Evolutionary conservation across 2,329 filamentous ascomycete species (phyloP), one percentile per base, ranked within the genome.

Genomic region (Beauveria medogensis): DNA sequence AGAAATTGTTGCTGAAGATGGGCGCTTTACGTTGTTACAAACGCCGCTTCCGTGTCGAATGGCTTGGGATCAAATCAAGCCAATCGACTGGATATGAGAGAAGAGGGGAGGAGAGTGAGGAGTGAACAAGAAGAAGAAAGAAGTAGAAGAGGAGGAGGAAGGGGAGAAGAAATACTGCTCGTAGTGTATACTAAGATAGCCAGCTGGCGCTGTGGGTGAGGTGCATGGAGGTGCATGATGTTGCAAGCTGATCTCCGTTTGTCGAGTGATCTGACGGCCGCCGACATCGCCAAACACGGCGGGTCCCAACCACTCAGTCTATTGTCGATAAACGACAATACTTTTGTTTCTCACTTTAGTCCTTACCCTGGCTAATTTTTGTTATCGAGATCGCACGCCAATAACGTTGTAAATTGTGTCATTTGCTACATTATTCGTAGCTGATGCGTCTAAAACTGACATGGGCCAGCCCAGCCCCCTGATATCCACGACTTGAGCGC

Each of bases 361-460:
- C 10, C 18, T 12, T 24, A 24, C 1, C 41, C 6, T n/a, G 5
- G 4, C 1, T 9, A 3, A 40, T 0, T 5, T 41, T 20, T 1
- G 14, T 2, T 16, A 26, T 28, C 28, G 48, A 54, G 3, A 54
- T 47, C 40, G 50, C 50, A 47, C 20, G 14, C 12, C 20, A 16
- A 9, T 10, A 7, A 10, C 4, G n/a, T 34, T 59, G n/a, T 37
- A 20, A 30, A 40, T 53, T 53, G 41, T 59, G 57, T 34, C 48
- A 55, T 60, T 60, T 50, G 43, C 58, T 60, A 60, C 43, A 24
- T 60, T 30, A 50, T 41, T 48, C 22, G 58, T 55, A 55, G 58
- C 51, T 24, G 41, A 43, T 55, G 43, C 43, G 18, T 55, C 43
- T 50, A 60, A 22, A 48, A 14, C 50, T 54, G 50, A 48, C n/a